Evolutionary conservation across 1,284 basidiomycete genomes (phyloP).

Genomic region (Mrakiaceae sp.): DNA sequence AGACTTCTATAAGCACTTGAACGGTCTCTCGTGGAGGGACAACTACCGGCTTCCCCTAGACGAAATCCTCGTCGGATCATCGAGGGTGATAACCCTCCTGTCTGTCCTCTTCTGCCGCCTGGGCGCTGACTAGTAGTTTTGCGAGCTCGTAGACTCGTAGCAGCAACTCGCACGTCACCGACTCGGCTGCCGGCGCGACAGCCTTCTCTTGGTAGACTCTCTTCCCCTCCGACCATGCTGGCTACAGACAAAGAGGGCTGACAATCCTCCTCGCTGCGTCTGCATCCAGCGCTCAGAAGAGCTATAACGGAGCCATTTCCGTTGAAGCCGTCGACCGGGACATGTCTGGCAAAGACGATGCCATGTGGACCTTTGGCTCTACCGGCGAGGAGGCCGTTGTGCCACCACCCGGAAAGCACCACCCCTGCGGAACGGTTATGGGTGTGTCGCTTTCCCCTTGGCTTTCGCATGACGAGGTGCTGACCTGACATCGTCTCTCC

Average conservation of each 20-base stretch:
- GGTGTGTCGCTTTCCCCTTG: background rate
- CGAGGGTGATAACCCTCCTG: background rate
- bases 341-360: background rate
- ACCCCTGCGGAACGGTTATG: slow-evolving; percentile 24
- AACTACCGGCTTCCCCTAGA: slow-evolving; percentile 24
- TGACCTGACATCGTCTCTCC: no score
- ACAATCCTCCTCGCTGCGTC: no score
- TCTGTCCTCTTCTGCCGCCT: background rate
- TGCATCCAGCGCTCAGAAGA: slow-evolving; percentile 13
- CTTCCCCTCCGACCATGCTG: no score
- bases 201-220: slow-evolving; percentile 26
- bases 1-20: slow-evolving; percentile 23
- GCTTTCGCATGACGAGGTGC: no score
- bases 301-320: slow-evolving; percentile 23
- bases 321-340: slow-evolving; percentile 20
- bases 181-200: slow-evolving; percentile 29
- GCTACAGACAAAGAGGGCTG: no score
- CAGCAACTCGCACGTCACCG: slow-evolving; percentile 27
- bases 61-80: slow-evolving; percentile 25
- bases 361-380: background rate
- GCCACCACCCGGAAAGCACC: background rate
- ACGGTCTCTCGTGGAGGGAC: slow-evolving; percentile 16
- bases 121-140: background rate
- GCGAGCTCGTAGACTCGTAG: slow-evolving; percentile 20
- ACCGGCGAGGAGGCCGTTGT: background rate